Evolutionary conservation across 164 flowering plant genomes (phyloP).

Genomic region (Vitis rupestris): DNA sequence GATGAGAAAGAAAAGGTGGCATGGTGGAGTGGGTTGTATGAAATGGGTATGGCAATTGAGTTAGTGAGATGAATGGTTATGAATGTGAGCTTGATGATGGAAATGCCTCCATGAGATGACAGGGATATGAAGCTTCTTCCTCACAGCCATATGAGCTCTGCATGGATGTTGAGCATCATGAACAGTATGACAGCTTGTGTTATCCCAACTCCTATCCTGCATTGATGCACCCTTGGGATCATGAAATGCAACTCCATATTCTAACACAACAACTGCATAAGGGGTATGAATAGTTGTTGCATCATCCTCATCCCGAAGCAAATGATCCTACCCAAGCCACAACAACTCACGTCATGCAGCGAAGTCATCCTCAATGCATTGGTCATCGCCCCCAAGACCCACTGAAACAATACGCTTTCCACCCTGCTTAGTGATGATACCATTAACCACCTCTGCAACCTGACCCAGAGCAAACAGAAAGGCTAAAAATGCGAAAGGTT

Average conservation of each 20-base stretch:
- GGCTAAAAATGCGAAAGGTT: no score
- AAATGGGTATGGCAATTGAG: no score
- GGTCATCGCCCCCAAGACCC: slow-evolving; percentile 99
- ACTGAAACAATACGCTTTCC: slow-evolving; percentile 77
- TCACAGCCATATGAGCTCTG: no score
- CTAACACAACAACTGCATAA: slow-evolving; percentile 83
- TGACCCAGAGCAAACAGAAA: no score
- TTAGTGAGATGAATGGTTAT: no score
- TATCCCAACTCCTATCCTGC: slow-evolving; percentile 41
- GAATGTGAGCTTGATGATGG: no score
- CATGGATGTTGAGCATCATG: slow-evolving; percentile 46
- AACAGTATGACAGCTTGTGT: slow-evolving; percentile 72
- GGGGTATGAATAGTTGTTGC: slow-evolving; percentile 64
- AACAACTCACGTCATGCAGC: slow-evolving; percentile 78
- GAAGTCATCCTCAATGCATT: slow-evolving; percentile 98
- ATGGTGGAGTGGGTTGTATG: no score
- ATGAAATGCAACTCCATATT: slow-evolving; percentile 75
- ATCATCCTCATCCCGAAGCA: slow-evolving; percentile 82
- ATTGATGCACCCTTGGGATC: slow-evolving; percentile 43
- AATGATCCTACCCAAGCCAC: slow-evolving; percentile 92
- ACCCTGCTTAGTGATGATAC: slow-evolving; percentile 28
- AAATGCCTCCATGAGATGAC: no score
- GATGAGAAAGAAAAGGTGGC: no score
- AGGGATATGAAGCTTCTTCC: no score
- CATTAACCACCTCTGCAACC: no score